Conservation (phyloP, 208 protist species). For the Trypanosoma avium region DNA sequence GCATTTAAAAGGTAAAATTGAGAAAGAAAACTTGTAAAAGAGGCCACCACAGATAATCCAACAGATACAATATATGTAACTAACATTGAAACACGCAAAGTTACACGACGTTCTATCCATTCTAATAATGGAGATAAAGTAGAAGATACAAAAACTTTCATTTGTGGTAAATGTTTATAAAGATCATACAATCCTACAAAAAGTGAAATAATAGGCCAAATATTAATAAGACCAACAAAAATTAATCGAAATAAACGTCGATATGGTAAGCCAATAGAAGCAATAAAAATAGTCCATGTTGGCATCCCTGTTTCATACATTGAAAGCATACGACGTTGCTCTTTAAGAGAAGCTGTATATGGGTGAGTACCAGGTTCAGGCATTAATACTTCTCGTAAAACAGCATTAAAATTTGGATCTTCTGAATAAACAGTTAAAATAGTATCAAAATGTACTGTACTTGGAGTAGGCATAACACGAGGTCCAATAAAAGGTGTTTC, state of each 20-base stretch:
- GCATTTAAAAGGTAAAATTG: slow-evolving; percentile 62
- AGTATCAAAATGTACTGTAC: slow-evolving; percentile 55
- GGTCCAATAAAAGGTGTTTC: not conserved
- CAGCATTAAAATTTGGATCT: slow-evolving; percentile 72
- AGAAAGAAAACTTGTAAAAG: slow-evolving; percentile 53
- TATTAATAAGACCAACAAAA: slow-evolving; percentile 60
- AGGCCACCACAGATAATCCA: slow-evolving; percentile 48
- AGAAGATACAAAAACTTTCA: slow-evolving; percentile 59
- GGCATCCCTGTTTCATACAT: slow-evolving; percentile 84
- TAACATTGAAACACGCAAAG: slow-evolving; percentile 73
- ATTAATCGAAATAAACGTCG: slow-evolving; percentile 57
- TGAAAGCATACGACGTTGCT: slow-evolving; percentile 65
- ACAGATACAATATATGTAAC: slow-evolving; percentile 76
- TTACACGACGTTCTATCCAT: slow-evolving; percentile 66
- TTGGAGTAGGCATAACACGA: slow-evolving; percentile 27
- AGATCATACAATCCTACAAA: slow-evolving; percentile 78
- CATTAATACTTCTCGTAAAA: slow-evolving; percentile 70
- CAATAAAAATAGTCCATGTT: slow-evolving; percentile 68
- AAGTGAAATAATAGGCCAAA: slow-evolving; percentile 77
- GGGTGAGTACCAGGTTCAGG: slow-evolving; percentile 61
- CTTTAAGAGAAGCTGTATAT: slow-evolving; percentile 47
- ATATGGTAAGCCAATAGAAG: slow-evolving; percentile 56
- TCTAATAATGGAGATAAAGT: slow-evolving; percentile 57
- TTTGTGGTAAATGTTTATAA: slow-evolving; percentile 79
- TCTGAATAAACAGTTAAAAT: slow-evolving; percentile 71